Evolutionary conservation across 352 stramenopile genomes (phyloP), one percentile per base, ranked within the genome.

Genomic region (Bremia lactucae): DNA sequence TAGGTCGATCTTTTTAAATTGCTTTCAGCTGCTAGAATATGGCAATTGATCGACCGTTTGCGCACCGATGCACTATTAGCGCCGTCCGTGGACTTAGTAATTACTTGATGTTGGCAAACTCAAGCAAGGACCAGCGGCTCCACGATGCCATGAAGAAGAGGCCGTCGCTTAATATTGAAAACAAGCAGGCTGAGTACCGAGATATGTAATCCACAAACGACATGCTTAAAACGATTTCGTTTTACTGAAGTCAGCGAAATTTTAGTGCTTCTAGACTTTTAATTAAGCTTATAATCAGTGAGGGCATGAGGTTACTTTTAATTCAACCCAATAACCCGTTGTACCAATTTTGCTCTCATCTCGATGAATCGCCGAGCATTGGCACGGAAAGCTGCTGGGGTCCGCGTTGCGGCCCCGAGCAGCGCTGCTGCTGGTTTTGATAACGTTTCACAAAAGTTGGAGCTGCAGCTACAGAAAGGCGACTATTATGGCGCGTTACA

Each of bases 401-500:
- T 56, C 47, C 80, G 68, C 49, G 28, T 38, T 34, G 49, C 41
- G 20, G 40, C 52, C 31, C 42, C 50, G 1, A 38, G 23, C 45
- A 16, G 35, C 51, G 16, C 28, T 38, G 52, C 55, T n/a, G 61
- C 53, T 1, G 75, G 73, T 8, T 66, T 87, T 34, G 73, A 85
- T 37, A 89, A 87, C 39, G 79, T 92, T 21, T 68, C 51, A 13
- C 69, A 78, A 41, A 91, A 91, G 42, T 59, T 94, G 16, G 65
- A 87, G 48, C 52, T 52, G 42, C 75, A 87, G 61, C 62, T 92
- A 28, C 59, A 42, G 28, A 61, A 69, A n/a, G 77, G 77, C 9
- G 77, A 94, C 43, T 87, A 77, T 46, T 94, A 94, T 56, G 76
- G 81, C 39, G 82, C 82, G 42, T 49, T 94, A 49, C 82, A 94